Percentiles rank a stretch among this genome's conserved stretches.
phyloP scores from a whole-genome alignment of 331 rosid genomes.

The Malus hybrid region DNA sequence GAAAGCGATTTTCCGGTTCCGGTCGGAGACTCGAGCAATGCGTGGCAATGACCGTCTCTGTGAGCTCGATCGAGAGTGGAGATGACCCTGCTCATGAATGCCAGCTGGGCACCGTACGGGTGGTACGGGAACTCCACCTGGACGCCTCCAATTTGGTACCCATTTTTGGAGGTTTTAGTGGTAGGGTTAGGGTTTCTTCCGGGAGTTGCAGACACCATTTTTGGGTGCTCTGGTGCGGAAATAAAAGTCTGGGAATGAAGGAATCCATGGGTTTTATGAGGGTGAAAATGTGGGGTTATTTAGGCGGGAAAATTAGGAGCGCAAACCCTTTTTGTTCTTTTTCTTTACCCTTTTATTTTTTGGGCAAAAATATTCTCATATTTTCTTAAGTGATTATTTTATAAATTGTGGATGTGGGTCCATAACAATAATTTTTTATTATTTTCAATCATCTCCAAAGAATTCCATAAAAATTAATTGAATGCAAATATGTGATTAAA shows the following conservation, averaged over 20 bases:
- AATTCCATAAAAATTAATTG: too few relatives aligned
- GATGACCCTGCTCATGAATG: conserved; percentile 81
- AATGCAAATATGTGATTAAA: too few relatives aligned
- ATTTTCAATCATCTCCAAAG: too few relatives aligned
- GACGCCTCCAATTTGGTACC: conserved; percentile 73
- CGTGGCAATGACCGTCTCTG: conserved; percentile 81
- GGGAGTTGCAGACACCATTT: conserved; percentile 38
- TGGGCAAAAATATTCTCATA: too few relatives aligned
- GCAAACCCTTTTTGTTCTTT: too few relatives aligned
- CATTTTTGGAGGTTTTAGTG: conserved; percentile 37
- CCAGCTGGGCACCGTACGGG: conserved; percentile 86
- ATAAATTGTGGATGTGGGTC: too few relatives aligned
- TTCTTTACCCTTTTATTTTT: too few relatives aligned
- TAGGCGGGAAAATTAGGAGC: too few relatives aligned
- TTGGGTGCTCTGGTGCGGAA: background rate
- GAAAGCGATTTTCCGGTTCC: conserved; percentile 95
- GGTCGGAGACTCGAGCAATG: conserved; percentile 85
- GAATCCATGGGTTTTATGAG: too few relatives aligned
- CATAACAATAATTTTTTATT: too few relatives aligned
- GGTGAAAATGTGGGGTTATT: too few relatives aligned
- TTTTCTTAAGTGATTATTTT: too few relatives aligned
- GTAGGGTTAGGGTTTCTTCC: conserved; percentile 23
- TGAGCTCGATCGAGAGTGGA: conserved; percentile 80
- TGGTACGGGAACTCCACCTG: conserved; percentile 80
- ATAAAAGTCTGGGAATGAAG: background rate